Evolutionary conservation across 179 eudicot genomes (phyloP).

Genomic region (Actinidia polygama): DNA sequence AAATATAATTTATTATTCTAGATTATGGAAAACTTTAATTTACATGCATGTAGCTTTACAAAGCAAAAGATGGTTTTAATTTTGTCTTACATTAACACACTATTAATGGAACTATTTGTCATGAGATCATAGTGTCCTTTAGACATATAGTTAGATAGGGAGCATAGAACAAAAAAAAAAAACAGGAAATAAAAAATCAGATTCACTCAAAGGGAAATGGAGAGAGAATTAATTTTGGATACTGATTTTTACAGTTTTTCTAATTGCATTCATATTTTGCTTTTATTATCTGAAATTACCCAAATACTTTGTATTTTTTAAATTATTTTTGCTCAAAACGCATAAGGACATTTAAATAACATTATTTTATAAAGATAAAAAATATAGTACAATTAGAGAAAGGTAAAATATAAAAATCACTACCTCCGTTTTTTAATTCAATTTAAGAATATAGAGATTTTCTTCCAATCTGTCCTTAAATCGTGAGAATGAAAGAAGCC

Average conservation of each 20-base stretch:
- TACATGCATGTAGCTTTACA: neutral
- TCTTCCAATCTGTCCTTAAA: conserved; percentile 41
- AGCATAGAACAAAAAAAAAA: no score
- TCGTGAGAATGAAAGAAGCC: conserved; percentile 25
- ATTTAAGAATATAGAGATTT: conserved; percentile 2
- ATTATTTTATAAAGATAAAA: no score
- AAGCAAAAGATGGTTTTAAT: neutral
- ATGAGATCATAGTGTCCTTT: neutral
- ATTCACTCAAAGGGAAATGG: conserved; percentile 9
- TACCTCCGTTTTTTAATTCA: conserved; percentile 8
- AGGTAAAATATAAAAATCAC: neutral
- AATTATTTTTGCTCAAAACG: no score
- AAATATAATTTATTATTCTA: no score
- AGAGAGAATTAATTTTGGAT: no score
- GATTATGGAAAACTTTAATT: neutral
- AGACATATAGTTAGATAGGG: no score
- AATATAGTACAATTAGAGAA: neutral
- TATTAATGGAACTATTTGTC: no score
- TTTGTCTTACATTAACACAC: no score
- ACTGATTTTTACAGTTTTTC: no score
- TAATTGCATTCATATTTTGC: no score
- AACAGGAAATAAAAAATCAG: neutral
- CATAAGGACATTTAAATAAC: no score
- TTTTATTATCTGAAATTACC: no score
- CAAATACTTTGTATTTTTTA: neutral